Percentiles rank a stretch among this genome's conserved stretches.
phyloP scores from a whole-genome alignment of 345 rosid genomes.

The Hibiscus syriacus region DNA sequence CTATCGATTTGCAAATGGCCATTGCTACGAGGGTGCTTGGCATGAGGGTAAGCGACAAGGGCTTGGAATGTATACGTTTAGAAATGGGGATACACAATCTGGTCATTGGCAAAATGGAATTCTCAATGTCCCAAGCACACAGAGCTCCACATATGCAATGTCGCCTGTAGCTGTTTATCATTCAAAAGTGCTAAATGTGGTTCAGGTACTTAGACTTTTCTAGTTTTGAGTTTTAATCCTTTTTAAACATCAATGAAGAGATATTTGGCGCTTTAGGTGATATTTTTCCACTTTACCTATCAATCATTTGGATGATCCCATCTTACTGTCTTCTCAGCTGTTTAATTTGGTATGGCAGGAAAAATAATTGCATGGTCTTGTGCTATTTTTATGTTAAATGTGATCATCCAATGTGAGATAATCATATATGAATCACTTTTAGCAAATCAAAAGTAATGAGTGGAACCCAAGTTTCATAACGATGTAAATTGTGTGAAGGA shows the following conservation, averaged over 20 bases:
- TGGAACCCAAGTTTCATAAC: background rate
- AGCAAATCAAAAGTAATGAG: background rate
- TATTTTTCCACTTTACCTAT: background rate
- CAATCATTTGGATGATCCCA: background rate
- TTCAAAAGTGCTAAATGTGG: conserved; percentile 80
- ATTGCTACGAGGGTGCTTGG: conserved; percentile 93
- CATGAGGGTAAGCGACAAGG: conserved; percentile 97
- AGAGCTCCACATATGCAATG: conserved; percentile 45
- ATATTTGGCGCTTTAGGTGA: background rate
- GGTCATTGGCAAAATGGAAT: conserved; percentile 96
- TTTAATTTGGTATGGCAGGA: too few relatives aligned
- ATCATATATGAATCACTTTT: background rate
- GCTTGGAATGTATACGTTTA: conserved; percentile 91
- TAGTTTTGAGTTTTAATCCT: too few relatives aligned
- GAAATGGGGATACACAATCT: conserved; percentile 88
- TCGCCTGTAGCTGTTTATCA: conserved; percentile 81
- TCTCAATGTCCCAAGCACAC: conserved; percentile 80
- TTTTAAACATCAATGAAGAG: background rate
- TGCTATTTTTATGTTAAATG: background rate
- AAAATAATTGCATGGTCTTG: too few relatives aligned
- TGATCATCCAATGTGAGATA: background rate
- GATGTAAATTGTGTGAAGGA: background rate
- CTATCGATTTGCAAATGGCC: conserved; percentile 80
- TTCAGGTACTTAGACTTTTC: conserved; percentile 52
- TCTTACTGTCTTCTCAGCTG: too few relatives aligned